Evolutionary conservation across 2,329 filamentous ascomycete species (phyloP).

Genomic region (Venturia effusa): DNA sequence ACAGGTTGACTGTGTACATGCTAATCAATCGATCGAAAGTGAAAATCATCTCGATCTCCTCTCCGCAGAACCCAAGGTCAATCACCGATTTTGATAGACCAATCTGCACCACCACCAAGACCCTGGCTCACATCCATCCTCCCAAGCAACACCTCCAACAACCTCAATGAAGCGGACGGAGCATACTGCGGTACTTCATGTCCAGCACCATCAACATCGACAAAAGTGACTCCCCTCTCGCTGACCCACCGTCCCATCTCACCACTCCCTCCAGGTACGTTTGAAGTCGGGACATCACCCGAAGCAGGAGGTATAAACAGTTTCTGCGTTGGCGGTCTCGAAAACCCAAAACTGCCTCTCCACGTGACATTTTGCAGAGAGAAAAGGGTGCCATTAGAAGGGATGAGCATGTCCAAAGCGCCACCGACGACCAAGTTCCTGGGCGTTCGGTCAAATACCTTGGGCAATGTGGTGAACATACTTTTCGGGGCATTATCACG

Average conservation of each 20-base stretch:
- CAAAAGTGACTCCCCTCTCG: slow-evolving; percentile 66
- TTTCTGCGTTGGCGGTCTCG: slow-evolving; percentile 9
- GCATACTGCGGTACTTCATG: slow-evolving; percentile 61
- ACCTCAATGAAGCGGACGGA: slow-evolving; percentile 56
- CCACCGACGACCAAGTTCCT: slow-evolving; percentile 13
- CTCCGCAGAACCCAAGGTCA: neutral
- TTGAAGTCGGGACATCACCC: neutral
- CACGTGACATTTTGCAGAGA: slow-evolving; percentile 16
- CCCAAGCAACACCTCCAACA: slow-evolving; percentile 66
- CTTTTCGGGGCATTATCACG: slow-evolving; percentile 14
- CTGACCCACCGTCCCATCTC: slow-evolving; percentile 38
- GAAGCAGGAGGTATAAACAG: neutral
- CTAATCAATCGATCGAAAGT: no score
- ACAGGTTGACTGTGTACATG: no score
- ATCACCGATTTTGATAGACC: neutral
- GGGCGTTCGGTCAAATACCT: slow-evolving; percentile 12
- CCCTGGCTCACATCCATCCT: slow-evolving; percentile 38
- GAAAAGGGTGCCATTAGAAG: slow-evolving; percentile 12
- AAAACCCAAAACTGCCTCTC: slow-evolving; percentile 14
- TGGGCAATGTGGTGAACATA: slow-evolving; percentile 14
- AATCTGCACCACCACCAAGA: neutral
- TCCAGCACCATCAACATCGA: slow-evolving; percentile 51
- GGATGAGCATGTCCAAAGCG: slow-evolving; percentile 11
- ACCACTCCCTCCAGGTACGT: neutral
- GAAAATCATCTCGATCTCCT: no score